phyloP scores from a whole-genome alignment of 768 basidiomycete genomes.

The Pluteus cervinus region DNA sequence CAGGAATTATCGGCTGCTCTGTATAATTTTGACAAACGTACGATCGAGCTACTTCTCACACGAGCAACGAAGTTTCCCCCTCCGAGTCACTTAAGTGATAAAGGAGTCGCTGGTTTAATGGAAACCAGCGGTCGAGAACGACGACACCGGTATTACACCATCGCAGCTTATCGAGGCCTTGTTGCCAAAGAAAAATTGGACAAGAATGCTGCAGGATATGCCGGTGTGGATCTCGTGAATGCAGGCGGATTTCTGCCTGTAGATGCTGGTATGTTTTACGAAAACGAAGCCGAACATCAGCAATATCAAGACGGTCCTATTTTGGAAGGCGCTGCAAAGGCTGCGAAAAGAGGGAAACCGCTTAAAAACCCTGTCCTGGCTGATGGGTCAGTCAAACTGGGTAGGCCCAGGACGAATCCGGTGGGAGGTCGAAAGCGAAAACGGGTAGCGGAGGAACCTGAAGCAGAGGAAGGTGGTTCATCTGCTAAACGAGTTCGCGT shows the following conservation, averaged over 20 bases:
- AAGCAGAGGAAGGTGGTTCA: constrained; percentile 13
- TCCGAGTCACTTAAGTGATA: constrained; percentile 68
- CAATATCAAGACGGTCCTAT: constrained; percentile 40
- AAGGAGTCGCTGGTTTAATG: constrained; percentile 64
- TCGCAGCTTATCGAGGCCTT: constrained; percentile 59
- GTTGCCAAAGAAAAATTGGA: constrained; percentile 63
- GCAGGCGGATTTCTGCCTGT: constrained; percentile 50
- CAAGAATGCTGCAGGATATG: constrained; percentile 34
- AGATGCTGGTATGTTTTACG: constrained; percentile 50
- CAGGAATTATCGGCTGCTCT: constrained; percentile 63
- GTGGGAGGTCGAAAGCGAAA: constrained; percentile 7
- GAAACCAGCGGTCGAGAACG: constrained; percentile 85
- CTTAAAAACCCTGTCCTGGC: constrained; percentile 43
- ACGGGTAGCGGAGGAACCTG: constrained; percentile 15
- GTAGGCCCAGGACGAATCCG: constrained; percentile 44
- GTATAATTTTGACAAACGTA: constrained; percentile 72
- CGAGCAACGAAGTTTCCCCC: constrained; percentile 59
- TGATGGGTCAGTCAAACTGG: constrained; percentile 51
- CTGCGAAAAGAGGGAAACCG: constrained; percentile 25
- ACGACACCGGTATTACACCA: constrained; percentile 78
- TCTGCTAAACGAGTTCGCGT: too few species aligned
- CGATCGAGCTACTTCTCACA: constrained; percentile 73
- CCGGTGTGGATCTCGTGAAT: constrained; percentile 38
- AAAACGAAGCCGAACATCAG: constrained; percentile 31
- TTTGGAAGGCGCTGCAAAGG: constrained; percentile 21